phyloP scores from a whole-genome alignment of 805 yeast genomes.

The Ogataea thermomethanolica region DNA sequence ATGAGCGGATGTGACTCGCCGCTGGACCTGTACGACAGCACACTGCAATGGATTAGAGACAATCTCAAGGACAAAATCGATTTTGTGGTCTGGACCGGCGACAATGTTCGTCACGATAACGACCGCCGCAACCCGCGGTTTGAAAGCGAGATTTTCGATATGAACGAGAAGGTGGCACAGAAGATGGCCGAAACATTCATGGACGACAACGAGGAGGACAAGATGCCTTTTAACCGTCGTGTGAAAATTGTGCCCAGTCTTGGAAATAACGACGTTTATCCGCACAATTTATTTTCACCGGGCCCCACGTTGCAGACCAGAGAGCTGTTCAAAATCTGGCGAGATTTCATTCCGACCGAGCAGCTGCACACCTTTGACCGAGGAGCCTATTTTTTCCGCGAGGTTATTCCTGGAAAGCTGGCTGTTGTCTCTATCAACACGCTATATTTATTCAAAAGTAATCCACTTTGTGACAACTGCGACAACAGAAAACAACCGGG shows the following conservation, averaged over 20 bases:
- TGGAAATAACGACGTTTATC: conserved; percentile 87
- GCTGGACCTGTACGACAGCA: conserved; percentile 51
- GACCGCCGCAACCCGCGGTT: conserved; percentile 73
- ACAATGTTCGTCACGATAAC: conserved; percentile 80
- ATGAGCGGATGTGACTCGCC: conserved; percentile 78
- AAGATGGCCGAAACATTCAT: conserved; percentile 51
- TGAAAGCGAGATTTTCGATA: conserved; percentile 63
- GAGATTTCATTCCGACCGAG: conserved; percentile 66
- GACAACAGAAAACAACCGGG: conserved; percentile 74
- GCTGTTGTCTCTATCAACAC: conserved; percentile 81
- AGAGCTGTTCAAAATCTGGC: conserved; percentile 73
- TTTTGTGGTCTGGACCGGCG: conserved; percentile 90
- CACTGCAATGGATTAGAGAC: conserved; percentile 62
- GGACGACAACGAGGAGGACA: conserved; percentile 37
- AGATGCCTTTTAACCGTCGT: conserved; percentile 29
- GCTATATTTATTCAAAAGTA: conserved; percentile 66
- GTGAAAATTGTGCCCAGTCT: conserved; percentile 60
- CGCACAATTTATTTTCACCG: conserved; percentile 79
- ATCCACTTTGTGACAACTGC: conserved; percentile 82
- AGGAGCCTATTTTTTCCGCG: conserved; percentile 72
- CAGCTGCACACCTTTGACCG: conserved; percentile 72
- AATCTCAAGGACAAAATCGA: conserved; percentile 74
- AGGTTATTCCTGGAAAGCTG: conserved; percentile 73
- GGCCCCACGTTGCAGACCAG: conserved; percentile 90
- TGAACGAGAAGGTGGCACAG: conserved; percentile 57